These are phyloP conservation scores for Apophysomyces sp. DNA, from an alignment of 371 early-diverging fungal genomes.

Conservation along the genomic window DNA sequence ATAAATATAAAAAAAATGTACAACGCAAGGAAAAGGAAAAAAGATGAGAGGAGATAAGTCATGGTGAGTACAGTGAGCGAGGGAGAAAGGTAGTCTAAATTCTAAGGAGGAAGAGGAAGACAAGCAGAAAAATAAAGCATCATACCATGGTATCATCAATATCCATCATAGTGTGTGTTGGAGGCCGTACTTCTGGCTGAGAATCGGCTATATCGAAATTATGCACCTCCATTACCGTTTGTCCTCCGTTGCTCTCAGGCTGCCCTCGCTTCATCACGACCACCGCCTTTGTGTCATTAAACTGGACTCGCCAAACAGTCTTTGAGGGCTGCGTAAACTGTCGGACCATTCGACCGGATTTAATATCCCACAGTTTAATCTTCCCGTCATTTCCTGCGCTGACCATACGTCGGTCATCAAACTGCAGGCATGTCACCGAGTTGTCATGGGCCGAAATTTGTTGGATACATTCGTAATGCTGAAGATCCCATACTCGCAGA, in stretches of 20 bases:
- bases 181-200: neutral
- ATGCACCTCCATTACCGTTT: slow-evolving; percentile 54
- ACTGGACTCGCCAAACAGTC: slow-evolving; percentile 64
- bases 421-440: slow-evolving; percentile 86
- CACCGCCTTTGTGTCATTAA: slow-evolving; percentile 63
- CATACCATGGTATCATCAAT: neutral
- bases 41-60: too few relatives aligned
- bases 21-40: too few relatives aligned
- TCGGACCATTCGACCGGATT: slow-evolving; percentile 71
- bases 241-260: slow-evolving; percentile 28
- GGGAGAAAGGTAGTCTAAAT: neutral
- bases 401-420: slow-evolving; percentile 79
- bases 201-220: slow-evolving; percentile 41
- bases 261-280: slow-evolving; percentile 55
- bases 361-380: slow-evolving; percentile 85
- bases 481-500: slow-evolving; percentile 86
- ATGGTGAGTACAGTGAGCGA: neutral
- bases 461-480: slow-evolving; percentile 63
- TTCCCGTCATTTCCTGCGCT: slow-evolving; percentile 86
- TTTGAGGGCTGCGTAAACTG: slow-evolving; percentile 61
- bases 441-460: slow-evolving; percentile 79
- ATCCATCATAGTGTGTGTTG: neutral
- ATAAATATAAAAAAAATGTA: too few relatives aligned
- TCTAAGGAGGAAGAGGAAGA: neutral
- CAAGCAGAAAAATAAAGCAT: slow-evolving; percentile 1